Base-by-base conservation (phyloP, 2,329 filamentous ascomycete genomes). In the Sporothrix protearum region DNA sequence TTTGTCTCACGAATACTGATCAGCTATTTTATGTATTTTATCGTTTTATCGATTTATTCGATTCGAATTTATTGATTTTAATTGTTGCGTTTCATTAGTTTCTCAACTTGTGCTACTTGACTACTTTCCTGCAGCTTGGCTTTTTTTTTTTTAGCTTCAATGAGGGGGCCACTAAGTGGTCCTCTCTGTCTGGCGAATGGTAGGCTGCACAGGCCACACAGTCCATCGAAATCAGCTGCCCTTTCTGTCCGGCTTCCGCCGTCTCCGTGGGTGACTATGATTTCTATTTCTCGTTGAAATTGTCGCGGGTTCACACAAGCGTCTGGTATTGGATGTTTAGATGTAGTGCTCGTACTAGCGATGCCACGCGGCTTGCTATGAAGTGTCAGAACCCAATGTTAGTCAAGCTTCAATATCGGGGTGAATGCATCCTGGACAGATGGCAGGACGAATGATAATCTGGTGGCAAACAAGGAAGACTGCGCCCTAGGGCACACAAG, bases 31-130 rank as follows among this genome's bases (percentile, higher is more conserved):
- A 67, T 49, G 33, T 33, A 33, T 25, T 49, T 49, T 66, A 47
- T 30, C 25, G 25, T 22, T 67, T 67, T 51, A 66, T 66, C 61
- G 12, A 66, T 66, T 49, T 66, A 51, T 51, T 28, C 19, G 39
- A 67, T n/a, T 67, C 45, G 25, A 69, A 16, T 59, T 53, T 68
- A 45, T 57, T 10, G 12, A 22, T 64, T 19, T 49, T 39, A 2
- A 22, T 22, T 36, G 30, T 51, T 30, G 33, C 30, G 19, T 49
- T 36, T 51, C 45, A 22, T 53, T 33, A 10, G 16, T 51, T 36
- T 67, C 5, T 36, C 42, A 10, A 39, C n/a, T 55, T 55, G 12
- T 45, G 53, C 14, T 16, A 28, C 22, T 63, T 25, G 59, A 64
- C 59, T 45, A 64, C 8, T 64, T 45, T 45, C 7, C 30, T 67